Evolutionary conservation across 495 filamentous ascomycete genomes (phyloP), one percentile per base, ranked within the genome.

Genomic region (Aspergillus ostianus): DNA sequence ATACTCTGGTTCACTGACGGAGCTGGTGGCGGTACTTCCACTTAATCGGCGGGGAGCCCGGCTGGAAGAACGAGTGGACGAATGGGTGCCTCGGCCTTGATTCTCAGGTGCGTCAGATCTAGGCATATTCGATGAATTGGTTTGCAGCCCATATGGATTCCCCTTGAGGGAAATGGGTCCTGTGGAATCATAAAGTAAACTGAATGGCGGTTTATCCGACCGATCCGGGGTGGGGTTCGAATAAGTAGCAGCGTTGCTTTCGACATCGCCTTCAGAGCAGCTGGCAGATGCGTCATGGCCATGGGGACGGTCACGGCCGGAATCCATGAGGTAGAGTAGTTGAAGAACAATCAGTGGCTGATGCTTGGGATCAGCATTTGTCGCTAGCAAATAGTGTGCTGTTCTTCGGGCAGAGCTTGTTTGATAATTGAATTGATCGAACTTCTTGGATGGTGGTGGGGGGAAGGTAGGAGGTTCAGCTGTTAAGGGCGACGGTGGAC

Each of bases 21-120:
- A 92, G 73, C 90, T 92, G 45, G 87, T 82, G 26, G 75, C 86
- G 57, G 87, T 92, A 66, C 90, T 92, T 20, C 85, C 86, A 69
- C 89, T 92, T 55, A 92, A 82, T 61, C 90, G 81, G 59, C 90
- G 80, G 64, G 87, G 85, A 15, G 86, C 85, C 51, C 89, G 83
- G 67, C 90, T 92, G 29, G 90, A 82, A 41, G 90, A 91, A 60
- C 85, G 81, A 32, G 75, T 78, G 19, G 80, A 77, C 21, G 80
- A 77, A 49, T 79, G 78, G 21, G 79, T 64, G 23, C 66, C 57
- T n/a, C 65, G 64, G 30, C 57, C 47, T 19, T 72, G 67, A 48
- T 54, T 41, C 19, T 78, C 76, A 1, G 58, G 45, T 12, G 30
- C 20, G 18, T 78, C 75, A 9, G 47, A 21, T 46, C 63, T 66